Base-by-base conservation (phyloP, 169 alveolate species). In the Plasmodium vivax region DNA sequence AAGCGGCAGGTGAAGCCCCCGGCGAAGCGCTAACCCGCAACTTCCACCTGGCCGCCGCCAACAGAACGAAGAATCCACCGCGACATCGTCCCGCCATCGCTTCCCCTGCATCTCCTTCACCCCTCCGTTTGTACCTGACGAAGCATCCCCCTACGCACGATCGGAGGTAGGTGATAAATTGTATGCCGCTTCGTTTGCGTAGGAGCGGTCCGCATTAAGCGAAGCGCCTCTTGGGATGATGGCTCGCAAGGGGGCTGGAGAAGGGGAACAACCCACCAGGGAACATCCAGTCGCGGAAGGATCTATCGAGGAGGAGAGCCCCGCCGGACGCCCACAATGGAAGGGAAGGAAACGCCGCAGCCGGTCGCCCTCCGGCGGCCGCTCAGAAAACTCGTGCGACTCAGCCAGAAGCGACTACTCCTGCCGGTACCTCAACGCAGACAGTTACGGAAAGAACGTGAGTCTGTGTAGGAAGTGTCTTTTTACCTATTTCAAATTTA, bases 401-500 rank as follows among this genome's bases (percentile, higher is more conserved):
- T 88, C 83, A 41, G 56, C 27, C 27, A 79, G 68, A 7, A 41
- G 77, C 41, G 34, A 56, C 19, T 54, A 88, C 56, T 88, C 82
- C 9, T 56, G 83, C 38, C 82, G 62, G 6, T 80, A 88, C 72
- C 45, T 79, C 36, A 80, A 88, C 51, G 5, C 72, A 1, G 83
- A 88, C 19, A 27, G 83, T 12, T 88, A 79, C 51, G n/a, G 14
- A 68, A 77, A 88, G 77, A 80, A 88, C 71, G 54, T 88, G 58
- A 79, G 41, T 10, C 80, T 88, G 9, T 88, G 94, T 38, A 88
- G 23, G 34, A 88, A 88, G 73, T 88, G 94, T 62, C 51, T 88
- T 5, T 88, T 88, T 43, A 7, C 75, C 1, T 80, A 88, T 72
- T 88, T 88, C 23, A 83, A 88, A 23, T 58, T 88, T 51, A 80